Evolutionary conservation across 2,329 filamentous ascomycete genomes (phyloP).

Genomic region (Pseudocercospora cruenta): DNA sequence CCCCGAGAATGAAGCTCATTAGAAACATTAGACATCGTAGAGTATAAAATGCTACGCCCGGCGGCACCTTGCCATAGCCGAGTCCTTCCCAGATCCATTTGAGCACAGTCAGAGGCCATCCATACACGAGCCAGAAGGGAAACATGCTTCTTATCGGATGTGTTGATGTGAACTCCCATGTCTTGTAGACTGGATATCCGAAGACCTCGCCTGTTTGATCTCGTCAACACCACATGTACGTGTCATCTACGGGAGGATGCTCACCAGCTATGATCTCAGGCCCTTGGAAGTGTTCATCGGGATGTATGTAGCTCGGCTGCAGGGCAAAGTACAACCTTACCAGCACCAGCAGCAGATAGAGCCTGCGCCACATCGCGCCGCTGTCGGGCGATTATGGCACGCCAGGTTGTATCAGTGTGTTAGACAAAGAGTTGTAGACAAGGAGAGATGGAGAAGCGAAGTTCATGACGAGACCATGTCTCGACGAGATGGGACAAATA

Average conservation of each 20-base stretch:
- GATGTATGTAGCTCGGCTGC: conserved; percentile 93
- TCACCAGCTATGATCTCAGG: conserved; percentile 93
- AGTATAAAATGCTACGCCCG: conserved; percentile 87
- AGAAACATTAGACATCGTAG: conserved; percentile 89
- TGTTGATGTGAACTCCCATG: conserved; percentile 93
- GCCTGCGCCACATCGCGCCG: conserved; percentile 79
- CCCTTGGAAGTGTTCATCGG: conserved; percentile 98
- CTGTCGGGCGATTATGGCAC: background rate
- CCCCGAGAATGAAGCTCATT: conserved; percentile 92
- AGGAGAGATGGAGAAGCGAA: conserved; percentile 9
- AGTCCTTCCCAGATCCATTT: conserved; percentile 91
- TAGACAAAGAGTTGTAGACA: conserved; percentile 3
- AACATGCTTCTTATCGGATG: conserved; percentile 93
- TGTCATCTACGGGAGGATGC: background rate
- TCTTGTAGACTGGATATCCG: conserved; percentile 82
- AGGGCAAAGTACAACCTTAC: conserved; percentile 92
- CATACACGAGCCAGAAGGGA: conserved; percentile 93
- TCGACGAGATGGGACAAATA: background rate
- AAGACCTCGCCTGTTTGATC: conserved; percentile 76
- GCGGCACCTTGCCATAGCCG: conserved; percentile 75
- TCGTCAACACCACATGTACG: background rate
- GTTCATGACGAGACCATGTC: conserved; percentile 6
- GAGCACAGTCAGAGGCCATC: conserved; percentile 87
- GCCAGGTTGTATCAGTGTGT: background rate
- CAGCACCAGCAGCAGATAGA: conserved; percentile 80